Evolutionary conservation across 352 stramenopile species (phyloP).

Genomic region (Phytopythium mirpurense): DNA sequence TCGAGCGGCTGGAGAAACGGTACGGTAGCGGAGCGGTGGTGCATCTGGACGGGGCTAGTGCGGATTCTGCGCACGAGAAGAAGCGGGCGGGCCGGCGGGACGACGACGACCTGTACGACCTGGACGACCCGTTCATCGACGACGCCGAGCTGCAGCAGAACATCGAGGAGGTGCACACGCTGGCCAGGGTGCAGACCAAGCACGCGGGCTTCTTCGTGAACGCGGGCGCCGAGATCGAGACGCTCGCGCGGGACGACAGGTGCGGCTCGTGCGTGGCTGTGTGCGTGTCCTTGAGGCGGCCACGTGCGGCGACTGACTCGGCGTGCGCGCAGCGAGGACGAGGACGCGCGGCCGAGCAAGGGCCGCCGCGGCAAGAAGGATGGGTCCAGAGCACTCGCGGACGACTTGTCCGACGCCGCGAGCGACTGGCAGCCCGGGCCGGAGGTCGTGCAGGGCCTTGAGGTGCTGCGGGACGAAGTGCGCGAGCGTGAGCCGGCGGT

Average conservation of each 20-base stretch:
- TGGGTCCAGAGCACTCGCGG: constrained; percentile 48
- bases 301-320: background rate
- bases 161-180: constrained; percentile 75
- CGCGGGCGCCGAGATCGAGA: constrained; percentile 82
- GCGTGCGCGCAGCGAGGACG: background rate
- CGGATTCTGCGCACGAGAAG: constrained; percentile 11
- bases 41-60: constrained; percentile 17
- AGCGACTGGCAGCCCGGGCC: constrained; percentile 63
- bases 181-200: constrained; percentile 75
- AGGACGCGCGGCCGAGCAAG: constrained; percentile 10
- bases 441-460: constrained; percentile 46
- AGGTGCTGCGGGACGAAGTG: constrained; percentile 54
- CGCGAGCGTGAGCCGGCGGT: constrained; percentile 38
- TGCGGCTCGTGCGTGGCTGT: background rate
- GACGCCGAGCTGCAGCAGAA: constrained; percentile 78
- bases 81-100: constrained; percentile 38
- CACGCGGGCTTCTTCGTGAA: constrained; percentile 88
- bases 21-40: constrained; percentile 70
- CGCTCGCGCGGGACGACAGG: constrained; percentile 29
- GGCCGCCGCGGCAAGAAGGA: constrained; percentile 48
- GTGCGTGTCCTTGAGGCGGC: too few relatives aligned
- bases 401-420: constrained; percentile 57
- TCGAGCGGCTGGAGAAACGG: constrained; percentile 81
- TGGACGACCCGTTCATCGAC: constrained; percentile 87
- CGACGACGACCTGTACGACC: constrained; percentile 86